These are phyloP conservation scores for Firmiana major DNA, from an alignment of 345 rosid species.

Conservation along the genomic window DNA sequence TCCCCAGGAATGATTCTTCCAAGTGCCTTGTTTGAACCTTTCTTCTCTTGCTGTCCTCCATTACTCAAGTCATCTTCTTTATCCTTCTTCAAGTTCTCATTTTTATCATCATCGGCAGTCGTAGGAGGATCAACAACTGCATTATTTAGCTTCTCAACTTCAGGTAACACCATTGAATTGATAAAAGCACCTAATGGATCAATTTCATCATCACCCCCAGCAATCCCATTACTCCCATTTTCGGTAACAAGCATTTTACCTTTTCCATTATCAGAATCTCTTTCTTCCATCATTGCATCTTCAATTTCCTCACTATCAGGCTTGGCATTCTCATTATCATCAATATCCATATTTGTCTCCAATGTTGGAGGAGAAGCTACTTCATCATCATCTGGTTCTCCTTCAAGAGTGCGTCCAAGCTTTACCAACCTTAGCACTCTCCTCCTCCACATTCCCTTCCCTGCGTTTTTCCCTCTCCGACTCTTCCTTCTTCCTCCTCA, in stretches of 20 bases:
- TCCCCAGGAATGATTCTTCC: constrained; percentile 96
- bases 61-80: constrained; percentile 31
- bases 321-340: constrained; percentile 36
- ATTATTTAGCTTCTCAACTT: constrained; percentile 74
- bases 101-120: constrained; percentile 22
- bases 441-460: constrained; percentile 46
- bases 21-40: constrained; percentile 54
- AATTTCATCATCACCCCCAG: constrained; percentile 62
- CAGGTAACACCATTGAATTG: constrained; percentile 90
- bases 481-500: constrained; percentile 85
- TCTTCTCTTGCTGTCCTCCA: constrained; percentile 46
- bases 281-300: constrained; percentile 42
- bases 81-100: constrained; percentile 28
- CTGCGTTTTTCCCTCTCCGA: constrained; percentile 62
- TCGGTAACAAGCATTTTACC: constrained; percentile 22
- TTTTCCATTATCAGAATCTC: constrained; percentile 35
- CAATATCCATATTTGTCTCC: constrained; percentile 56
- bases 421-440: constrained; percentile 46
- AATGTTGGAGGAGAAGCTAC: constrained; percentile 29
- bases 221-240: constrained; percentile 30
- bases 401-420: constrained; percentile 92
- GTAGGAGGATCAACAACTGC: constrained; percentile 26
- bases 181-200: constrained; percentile 97
- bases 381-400: constrained; percentile 96
- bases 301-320: constrained; percentile 28